These are phyloP conservation scores for Paramecium primaurelia DNA, from an alignment of 73 alveolate genomes.

Conservation along the genomic window DNA sequence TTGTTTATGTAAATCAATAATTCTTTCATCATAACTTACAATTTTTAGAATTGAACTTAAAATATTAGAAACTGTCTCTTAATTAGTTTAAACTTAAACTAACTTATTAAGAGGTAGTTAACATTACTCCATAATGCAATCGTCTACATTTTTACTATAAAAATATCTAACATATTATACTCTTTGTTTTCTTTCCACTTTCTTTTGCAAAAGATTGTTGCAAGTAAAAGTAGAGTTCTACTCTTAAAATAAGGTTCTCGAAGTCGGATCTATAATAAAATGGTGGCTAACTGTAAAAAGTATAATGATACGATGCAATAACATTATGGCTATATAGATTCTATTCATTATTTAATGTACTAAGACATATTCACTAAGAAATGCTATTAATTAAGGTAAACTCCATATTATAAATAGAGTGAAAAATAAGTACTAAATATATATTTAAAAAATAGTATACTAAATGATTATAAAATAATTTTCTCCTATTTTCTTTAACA, in stretches of 20 bases:
- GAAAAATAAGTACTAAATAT: not conserved
- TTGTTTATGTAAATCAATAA: not conserved
- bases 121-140: not conserved
- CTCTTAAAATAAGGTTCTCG: conserved; percentile 3
- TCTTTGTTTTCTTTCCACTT: not conserved
- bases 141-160: not conserved
- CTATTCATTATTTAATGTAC: not conserved
- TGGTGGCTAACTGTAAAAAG: not conserved
- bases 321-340: not conserved
- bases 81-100: not conserved
- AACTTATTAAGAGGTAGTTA: not conserved
- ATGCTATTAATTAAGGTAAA: not conserved
- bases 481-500: not conserved
- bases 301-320: not conserved
- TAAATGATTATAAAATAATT: not conserved
- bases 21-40: not conserved
- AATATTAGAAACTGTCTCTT: not conserved
- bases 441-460: not conserved
- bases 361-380: not conserved
- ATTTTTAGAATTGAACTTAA: not conserved
- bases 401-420: not conserved
- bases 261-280: not conserved
- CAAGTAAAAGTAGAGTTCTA: not conserved
- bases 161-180: not conserved
- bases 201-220: not conserved